Base-by-base conservation (phyloP, 306 rosid species). In the Casuarina equisetifolia region DNA sequence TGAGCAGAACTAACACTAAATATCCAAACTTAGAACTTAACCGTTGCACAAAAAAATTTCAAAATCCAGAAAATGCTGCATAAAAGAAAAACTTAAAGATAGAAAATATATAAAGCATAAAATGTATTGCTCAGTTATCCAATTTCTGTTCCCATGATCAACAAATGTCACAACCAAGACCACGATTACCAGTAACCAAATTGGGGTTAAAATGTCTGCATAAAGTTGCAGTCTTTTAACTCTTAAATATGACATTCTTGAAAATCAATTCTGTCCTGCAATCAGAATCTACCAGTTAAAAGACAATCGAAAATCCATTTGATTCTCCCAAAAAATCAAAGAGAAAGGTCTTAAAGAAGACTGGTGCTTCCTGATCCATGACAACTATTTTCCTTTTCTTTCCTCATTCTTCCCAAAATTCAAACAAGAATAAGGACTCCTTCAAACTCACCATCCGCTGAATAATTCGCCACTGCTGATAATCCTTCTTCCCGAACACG, bases 401-500 rank as follows among this genome's bases (percentile, higher is more conserved):
- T 78, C 16, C 38, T 76, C 39, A 43, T 45, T 11, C 78, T 6
- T 45, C 16, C 43, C 9, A 73, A 68, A 52, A 74, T 25, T 38
- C 39, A 66, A 75, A 59, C 32, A 25, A 15, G 35, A 66, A 59
- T 2, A 53, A 69, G 36, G 35, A 8, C 16, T 74, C 45, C 12
- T 12, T 50, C 58, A 39, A 74, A 46, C 84, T 74, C 69, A 91
- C 98, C 98, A 92, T 86, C 69, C 91, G 76, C 85, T 82, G 89
- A 74, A 95, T 84, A 82, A 95, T 42, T 67, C 91, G 80, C 91
- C 91, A 91, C 67, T 95, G 99, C 82, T 91, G 98, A 86, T 91
- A 92, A 90, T 95, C 98, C 82, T 95, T 92, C 82, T 95, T 95
- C 66, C 99, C 99, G 81, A 95, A 91, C 35, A 92, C 52, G 44